Conservation (phyloP, 2,329 filamentous ascomycete species). For the Xylaria sp. region DNA sequence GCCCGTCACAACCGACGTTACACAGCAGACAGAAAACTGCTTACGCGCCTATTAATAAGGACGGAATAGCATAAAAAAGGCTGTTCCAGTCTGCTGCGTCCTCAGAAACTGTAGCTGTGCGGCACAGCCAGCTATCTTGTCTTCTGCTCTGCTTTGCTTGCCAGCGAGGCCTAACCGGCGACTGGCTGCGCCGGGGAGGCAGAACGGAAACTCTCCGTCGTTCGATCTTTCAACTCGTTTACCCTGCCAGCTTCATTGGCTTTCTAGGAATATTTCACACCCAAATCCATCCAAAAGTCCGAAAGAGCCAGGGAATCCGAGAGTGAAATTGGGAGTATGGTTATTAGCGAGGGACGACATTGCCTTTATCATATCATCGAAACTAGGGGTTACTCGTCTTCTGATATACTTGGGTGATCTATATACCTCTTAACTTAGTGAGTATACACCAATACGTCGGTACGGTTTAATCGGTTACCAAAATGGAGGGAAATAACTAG, state of each 20-base stretch:
- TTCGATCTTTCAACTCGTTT: too few species aligned
- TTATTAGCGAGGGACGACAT: not conserved
- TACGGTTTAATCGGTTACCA: not conserved
- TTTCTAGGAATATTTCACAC: not conserved
- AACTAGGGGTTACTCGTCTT: not conserved
- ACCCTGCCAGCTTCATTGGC: not conserved
- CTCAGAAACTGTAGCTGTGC: not conserved
- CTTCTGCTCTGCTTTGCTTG: not conserved
- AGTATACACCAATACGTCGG: too few species aligned
- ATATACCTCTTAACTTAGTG: not conserved
- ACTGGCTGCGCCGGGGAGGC: not conserved
- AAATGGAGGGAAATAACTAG: not conserved
- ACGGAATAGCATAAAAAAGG: too few species aligned
- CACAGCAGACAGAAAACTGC: not conserved
- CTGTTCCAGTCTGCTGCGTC: not conserved
- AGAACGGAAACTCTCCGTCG: not conserved
- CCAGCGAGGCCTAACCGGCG: not conserved
- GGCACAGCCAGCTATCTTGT: constrained; percentile 4
- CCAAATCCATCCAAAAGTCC: not conserved
- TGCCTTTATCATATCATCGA: too few species aligned
- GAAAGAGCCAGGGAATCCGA: not conserved
- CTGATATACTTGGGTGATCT: too few species aligned
- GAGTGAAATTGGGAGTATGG: not conserved
- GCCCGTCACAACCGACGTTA: not conserved
- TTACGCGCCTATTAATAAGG: not conserved